These are phyloP conservation scores for Trametes cinnabarina DNA, from an alignment of 768 basidiomycete species.

Conservation along the genomic window DNA sequence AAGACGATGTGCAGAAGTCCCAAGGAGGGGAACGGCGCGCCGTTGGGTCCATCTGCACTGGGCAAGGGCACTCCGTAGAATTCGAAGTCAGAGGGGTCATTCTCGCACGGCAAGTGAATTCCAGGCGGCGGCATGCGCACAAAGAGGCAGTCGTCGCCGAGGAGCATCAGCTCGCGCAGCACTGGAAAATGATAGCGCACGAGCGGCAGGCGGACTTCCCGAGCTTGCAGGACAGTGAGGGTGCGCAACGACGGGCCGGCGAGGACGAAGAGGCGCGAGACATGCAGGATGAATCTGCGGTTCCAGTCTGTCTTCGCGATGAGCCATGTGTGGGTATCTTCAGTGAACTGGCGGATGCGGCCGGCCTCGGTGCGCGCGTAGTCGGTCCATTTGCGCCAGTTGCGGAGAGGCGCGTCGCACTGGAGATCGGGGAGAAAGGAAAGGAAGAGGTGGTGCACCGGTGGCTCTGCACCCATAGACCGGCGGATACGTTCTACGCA, in stretches of 20 bases:
- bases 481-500: conserved; percentile 15
- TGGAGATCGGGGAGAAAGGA: conserved; percentile 11
- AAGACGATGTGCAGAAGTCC: conserved; percentile 13
- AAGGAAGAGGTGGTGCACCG: conserved; percentile 12
- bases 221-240: conserved; percentile 11
- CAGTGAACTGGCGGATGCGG: conserved; percentile 7
- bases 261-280: conserved; percentile 12
- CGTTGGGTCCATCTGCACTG: neutral
- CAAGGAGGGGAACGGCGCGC: conserved; percentile 10
- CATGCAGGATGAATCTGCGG: conserved; percentile 7
- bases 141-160: conserved; percentile 16
- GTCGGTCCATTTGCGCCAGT: conserved; percentile 14
- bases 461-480: neutral
- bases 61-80: conserved; percentile 3
- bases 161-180: conserved; percentile 16
- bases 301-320: conserved; percentile 14
- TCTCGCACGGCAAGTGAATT: neutral
- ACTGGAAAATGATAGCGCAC: conserved; percentile 7
- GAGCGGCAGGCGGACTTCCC: conserved; percentile 11
- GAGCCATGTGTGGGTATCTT: conserved; percentile 9
- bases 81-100: conserved; percentile 16
- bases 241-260: conserved; percentile 10
- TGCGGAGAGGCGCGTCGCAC: conserved; percentile 15
- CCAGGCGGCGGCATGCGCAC: conserved; percentile 3
- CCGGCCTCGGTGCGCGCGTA: conserved; percentile 12